Evolutionary conservation across 208 protist genomes (phyloP).

Genomic region (Leishmania guyanensis): DNA sequence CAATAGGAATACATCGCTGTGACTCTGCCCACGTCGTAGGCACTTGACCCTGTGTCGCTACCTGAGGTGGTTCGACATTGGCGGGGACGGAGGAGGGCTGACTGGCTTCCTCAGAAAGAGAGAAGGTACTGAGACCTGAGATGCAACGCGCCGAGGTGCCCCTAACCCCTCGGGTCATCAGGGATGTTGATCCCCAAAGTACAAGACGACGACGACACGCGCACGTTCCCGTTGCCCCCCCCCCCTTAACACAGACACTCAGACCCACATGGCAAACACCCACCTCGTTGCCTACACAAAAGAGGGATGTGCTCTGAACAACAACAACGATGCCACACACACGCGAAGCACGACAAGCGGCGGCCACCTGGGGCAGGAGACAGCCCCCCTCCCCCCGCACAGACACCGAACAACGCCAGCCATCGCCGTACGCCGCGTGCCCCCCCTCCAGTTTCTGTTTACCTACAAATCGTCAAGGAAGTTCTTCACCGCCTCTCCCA

Average conservation of each 20-base stretch:
- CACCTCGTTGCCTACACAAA: not conserved
- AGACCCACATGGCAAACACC: not conserved
- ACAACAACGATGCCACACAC: not conserved
- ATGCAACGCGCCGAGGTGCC: not conserved
- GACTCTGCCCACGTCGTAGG: not conserved
- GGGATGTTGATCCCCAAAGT: not conserved
- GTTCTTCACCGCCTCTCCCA: conserved; percentile 55
- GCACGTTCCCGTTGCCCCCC: not conserved
- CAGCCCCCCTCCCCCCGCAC: not conserved
- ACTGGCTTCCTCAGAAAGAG: not conserved
- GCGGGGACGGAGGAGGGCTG: not conserved
- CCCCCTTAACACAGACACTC: not conserved
- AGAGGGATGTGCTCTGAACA: not conserved
- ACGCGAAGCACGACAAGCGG: not conserved
- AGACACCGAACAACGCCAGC: not conserved
- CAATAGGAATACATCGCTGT: not conserved
- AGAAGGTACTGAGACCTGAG: not conserved
- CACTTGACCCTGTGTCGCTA: not conserved
- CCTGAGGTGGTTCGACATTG: not conserved
- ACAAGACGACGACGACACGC: not conserved
- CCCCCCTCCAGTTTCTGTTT: not conserved
- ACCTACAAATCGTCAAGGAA: conserved; percentile 67
- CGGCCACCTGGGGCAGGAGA: not conserved
- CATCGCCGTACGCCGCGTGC: not conserved
- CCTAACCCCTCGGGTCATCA: not conserved